phyloP scores from a whole-genome alignment of 371 early-diverging fungal species.

The Mortierella sp. region DNA sequence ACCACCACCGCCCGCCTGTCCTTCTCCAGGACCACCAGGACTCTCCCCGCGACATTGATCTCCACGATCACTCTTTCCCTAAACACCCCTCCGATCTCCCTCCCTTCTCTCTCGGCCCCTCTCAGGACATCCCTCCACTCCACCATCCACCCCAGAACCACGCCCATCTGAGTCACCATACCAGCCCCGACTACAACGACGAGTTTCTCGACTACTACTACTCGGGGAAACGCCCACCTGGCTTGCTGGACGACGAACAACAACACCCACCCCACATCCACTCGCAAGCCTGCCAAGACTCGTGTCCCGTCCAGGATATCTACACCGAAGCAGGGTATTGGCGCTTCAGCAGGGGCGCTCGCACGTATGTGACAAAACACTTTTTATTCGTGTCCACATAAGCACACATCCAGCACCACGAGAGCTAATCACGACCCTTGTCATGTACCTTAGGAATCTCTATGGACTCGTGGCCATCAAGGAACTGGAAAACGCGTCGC shows the following conservation, averaged over 20 bases:
- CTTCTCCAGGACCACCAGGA: conserved; percentile 42
- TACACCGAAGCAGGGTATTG: conserved; percentile 39
- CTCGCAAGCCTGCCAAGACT: conserved; percentile 39
- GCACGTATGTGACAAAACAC: conserved; percentile 28
- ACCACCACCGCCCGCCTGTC: conserved; percentile 42
- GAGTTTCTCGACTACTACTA: not conserved
- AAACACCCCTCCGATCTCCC: too few relatives aligned
- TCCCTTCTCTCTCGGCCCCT: too few relatives aligned
- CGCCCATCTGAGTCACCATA: not conserved
- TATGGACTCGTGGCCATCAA: conserved; percentile 42
- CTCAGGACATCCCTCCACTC: too few relatives aligned
- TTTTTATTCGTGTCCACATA: not conserved
- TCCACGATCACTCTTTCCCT: conserved; percentile 23
- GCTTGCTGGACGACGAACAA: conserved; percentile 4
- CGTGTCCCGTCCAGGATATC: conserved; percentile 49
- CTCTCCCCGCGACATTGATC: too few relatives aligned
- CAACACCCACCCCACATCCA: conserved; percentile 35
- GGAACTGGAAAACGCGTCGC: conserved; percentile 16
- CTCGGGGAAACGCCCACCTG: too few relatives aligned
- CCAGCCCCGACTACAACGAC: conserved; percentile 1
- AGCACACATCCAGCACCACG: not conserved
- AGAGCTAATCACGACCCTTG: too few relatives aligned
- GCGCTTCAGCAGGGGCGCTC: conserved; percentile 43
- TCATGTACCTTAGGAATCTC: conserved; percentile 29
- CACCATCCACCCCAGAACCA: too few relatives aligned